Percentiles rank a stretch among this genome's conserved stretches.
Evolutionary conservation across 78 protist species (phyloP).

Genomic region (slime mould (Dictyostelium discoideum)): dicty_2.7 NC_007088.5:3066001-3066500

Average conservation of each 20-base stretch:
- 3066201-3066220: conserved; percentile 47
- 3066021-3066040: background rate
- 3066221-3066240: conserved; percentile 52
- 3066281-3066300: conserved; percentile 19
- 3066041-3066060: background rate
- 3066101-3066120: background rate
- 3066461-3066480: no score
- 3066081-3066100: background rate
- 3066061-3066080: background rate
- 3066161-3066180: conserved; percentile 21
- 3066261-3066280: conserved; percentile 31
- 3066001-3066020: background rate
- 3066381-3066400: conserved; percentile 38
- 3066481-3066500: background rate
- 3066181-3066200: conserved; percentile 65
- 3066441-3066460: background rate
- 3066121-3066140: background rate
- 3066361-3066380: conserved; percentile 73
- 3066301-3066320: background rate
- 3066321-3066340: conserved; percentile 44
- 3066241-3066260: conserved; percentile 58
- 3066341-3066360: conserved; percentile 62
- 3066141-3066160: conserved; percentile 63
- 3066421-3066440: background rate
- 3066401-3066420: background rate